Evolutionary conservation across 371 early-diverging fungal species (phyloP).

Genomic region (Mortierella sp.): DNA sequence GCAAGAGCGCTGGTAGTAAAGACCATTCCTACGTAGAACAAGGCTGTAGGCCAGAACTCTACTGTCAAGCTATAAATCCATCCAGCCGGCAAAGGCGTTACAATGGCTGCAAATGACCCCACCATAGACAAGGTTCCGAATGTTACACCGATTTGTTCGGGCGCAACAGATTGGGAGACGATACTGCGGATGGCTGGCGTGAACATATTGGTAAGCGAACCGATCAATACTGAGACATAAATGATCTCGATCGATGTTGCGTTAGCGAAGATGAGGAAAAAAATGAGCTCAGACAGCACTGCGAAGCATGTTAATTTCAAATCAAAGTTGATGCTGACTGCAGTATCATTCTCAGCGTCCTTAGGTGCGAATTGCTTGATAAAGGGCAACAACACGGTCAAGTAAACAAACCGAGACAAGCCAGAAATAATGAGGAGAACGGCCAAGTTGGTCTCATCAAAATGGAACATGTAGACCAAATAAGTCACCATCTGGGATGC

Average conservation of each 20-base stretch:
- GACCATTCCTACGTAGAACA: background rate
- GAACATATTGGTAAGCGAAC: background rate
- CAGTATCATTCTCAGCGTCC: background rate
- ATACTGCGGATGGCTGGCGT: background rate
- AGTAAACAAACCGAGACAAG: background rate
- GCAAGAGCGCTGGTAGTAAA: background rate
- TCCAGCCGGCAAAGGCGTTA: background rate
- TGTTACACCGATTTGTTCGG: background rate
- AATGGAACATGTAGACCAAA: background rate
- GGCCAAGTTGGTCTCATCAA: background rate
- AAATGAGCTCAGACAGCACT: background rate
- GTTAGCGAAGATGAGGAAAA: background rate
- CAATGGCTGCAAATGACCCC: background rate
- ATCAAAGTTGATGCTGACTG: background rate
- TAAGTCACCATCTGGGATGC: background rate
- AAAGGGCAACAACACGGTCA: background rate
- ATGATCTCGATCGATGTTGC: background rate
- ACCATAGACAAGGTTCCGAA: background rate
- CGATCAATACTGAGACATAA: background rate
- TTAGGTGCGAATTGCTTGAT: background rate
- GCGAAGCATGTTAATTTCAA: background rate
- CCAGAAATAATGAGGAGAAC: background rate
- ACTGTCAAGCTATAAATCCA: background rate
- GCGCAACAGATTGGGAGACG: background rate
- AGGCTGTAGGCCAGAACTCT: background rate